Conservation (phyloP, 73 alveolate species). For the Uronychia setigera region DNA sequence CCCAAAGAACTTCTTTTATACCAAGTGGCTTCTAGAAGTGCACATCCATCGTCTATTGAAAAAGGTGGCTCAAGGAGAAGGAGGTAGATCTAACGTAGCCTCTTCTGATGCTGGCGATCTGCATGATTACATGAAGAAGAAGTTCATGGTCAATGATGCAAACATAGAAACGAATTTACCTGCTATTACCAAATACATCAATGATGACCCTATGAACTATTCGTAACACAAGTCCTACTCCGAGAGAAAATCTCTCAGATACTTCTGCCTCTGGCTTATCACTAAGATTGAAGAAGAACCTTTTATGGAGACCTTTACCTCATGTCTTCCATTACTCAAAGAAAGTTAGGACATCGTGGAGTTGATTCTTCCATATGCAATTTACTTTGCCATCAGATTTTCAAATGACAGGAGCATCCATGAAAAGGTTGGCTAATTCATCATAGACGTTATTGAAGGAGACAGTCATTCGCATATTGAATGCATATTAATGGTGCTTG, state of each 20-base stretch:
- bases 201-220: not conserved
- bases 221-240: constrained; percentile 1
- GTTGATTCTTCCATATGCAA: constrained; percentile 25
- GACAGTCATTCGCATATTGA: constrained; percentile 17
- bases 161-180: not conserved
- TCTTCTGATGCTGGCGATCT: not conserved
- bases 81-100: not conserved
- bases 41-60: constrained; percentile 4
- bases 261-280: constrained; percentile 14
- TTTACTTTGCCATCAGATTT: constrained; percentile 38
- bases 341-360: constrained; percentile 11
- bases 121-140: not conserved
- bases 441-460: no score
- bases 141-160: not conserved
- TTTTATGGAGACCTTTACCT: constrained; percentile 18
- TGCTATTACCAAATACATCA: constrained; percentile 3
- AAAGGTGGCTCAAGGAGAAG: not conserved
- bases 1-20: constrained; percentile 22
- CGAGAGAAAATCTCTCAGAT: not conserved
- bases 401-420: constrained; percentile 5
- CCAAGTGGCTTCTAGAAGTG: constrained; percentile 25
- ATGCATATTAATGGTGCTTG: constrained; percentile 19
- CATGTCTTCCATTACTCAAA: constrained; percentile 35
- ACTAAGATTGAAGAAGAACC: constrained; percentile 22
- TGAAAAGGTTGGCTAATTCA: no score